These are phyloP conservation scores for Backusella tuberculispora DNA, from an alignment of 192 early-diverging fungal genomes.

Conservation along the genomic window DNA sequence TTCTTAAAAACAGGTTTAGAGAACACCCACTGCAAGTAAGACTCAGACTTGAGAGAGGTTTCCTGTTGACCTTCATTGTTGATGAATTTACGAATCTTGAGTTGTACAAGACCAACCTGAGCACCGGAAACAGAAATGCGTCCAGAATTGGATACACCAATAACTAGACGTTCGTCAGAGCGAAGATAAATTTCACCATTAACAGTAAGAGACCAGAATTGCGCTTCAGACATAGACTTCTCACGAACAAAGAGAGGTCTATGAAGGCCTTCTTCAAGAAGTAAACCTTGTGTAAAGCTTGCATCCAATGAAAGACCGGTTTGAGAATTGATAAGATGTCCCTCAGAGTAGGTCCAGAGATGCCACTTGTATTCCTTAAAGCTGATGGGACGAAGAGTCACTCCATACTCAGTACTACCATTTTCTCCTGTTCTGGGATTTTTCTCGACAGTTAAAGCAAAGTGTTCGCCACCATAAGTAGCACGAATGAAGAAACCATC, in stretches of 20 bases:
- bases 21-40: conserved; percentile 14
- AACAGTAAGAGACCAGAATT: conserved; percentile 32
- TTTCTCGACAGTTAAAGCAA: conserved; percentile 22
- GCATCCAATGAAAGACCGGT: conserved; percentile 22
- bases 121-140: conserved; percentile 3
- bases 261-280: conserved; percentile 18
- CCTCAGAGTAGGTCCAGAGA: conserved; percentile 26
- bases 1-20: conserved; percentile 8
- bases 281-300: background rate
- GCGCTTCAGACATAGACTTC: conserved; percentile 14
- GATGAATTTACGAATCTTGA: background rate
- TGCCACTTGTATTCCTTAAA: conserved; percentile 24
- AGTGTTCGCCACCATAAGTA: conserved; percentile 3
- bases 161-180: conserved; percentile 10
- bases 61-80: conserved; percentile 13
- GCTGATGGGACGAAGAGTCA: conserved; percentile 7
- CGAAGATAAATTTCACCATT: conserved; percentile 27
- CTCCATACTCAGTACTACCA: conserved; percentile 6
- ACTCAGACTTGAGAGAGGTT: conserved; percentile 10
- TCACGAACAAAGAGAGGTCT: conserved; percentile 15
- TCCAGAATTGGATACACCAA: conserved; percentile 9
- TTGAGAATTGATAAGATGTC: conserved; percentile 26
- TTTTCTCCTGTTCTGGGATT: background rate
- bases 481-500: conserved; percentile 24
- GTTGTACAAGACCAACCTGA: conserved; percentile 9